Percentiles rank a stretch among this genome's conserved stretches.
These are phyloP conservation scores for Colletotrichum sp. DNA, from an alignment of 2,329 filamentous ascomycete genomes.

Conservation along the genomic window DNA sequence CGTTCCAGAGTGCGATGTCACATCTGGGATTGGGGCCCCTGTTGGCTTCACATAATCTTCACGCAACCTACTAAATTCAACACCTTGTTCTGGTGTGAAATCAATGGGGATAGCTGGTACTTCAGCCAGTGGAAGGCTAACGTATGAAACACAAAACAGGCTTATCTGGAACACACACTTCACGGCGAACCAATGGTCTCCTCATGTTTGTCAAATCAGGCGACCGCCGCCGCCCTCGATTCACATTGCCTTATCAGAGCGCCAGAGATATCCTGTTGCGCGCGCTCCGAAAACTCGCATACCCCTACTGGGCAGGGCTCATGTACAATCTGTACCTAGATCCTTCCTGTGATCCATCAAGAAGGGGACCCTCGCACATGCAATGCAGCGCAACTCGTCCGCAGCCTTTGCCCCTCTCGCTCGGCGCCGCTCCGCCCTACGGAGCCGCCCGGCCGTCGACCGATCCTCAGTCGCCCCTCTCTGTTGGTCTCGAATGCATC, in stretches of 20 bases:
- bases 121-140: no score
- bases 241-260: background rate
- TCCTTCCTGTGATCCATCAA: background rate
- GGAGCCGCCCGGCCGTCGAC: background rate
- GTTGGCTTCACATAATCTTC: no score
- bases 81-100: no score
- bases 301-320: background rate
- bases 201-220: background rate
- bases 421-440: background rate
- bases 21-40: no score
- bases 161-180: background rate
- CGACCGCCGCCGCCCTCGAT: background rate
- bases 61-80: no score
- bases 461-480: background rate
- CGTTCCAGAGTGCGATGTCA: no score
- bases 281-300: background rate
- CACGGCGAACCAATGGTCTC: background rate
- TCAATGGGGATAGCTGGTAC: no score
- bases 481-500: background rate
- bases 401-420: background rate
- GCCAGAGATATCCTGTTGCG: background rate
- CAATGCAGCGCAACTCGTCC: background rate
- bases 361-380: background rate
- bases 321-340: background rate
- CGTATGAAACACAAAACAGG: background rate